Base-by-base conservation (phyloP, 495 filamentous ascomycete genomes). In the Cetradonia linearis region DNA sequence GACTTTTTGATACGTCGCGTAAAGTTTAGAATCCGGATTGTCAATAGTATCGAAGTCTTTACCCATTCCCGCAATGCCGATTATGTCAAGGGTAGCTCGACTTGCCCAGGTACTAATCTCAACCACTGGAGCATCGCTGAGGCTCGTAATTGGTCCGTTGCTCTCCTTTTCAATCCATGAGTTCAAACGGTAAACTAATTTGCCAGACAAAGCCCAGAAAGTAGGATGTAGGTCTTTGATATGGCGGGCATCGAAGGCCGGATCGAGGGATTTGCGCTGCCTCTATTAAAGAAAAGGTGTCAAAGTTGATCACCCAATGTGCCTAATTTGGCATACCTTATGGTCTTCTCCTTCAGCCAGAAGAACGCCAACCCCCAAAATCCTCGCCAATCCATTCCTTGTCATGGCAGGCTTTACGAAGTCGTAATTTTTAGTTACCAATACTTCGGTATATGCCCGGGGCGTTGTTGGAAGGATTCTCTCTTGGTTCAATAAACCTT, bases 331-430 rank as follows among this genome's bases (percentile, higher is more conserved):
- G 14, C 91, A 86, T 54, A 54, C 50, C 28, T 54, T 54, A 23
- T 54, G 50, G 16, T 54, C 50, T 20, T 54, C 50, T 25, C 91
- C 91, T 70, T 96, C 91, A 1, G 88, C 86, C 7, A 96, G 75
- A 13, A 96, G 72, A 0, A 97, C 63, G 0, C 92, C 91, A 48
- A 86, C 69, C 0, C 92, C 92, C 8, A 92, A 70, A 5, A 94
- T 69, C 6, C 79, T 79, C 23, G 80, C 79, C 31, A 97, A 64
- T 5, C 73, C 76, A 16, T 69, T 65, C 4, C 81, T 75, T 27
- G 91, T 55, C 5, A 77, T 66, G 0, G 48, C 34, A 1, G 91
- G 90, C 68, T 95, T 96, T 47, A 81, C 64, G 65, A 92, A 96
- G 25, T 88, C 83, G 66, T 96, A 95, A 59, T 76, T 85, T 63